Evolutionary conservation across 179 eudicot genomes (phyloP), one percentile per base, ranked within the genome.

Genomic region (Beta corolliflora): DNA sequence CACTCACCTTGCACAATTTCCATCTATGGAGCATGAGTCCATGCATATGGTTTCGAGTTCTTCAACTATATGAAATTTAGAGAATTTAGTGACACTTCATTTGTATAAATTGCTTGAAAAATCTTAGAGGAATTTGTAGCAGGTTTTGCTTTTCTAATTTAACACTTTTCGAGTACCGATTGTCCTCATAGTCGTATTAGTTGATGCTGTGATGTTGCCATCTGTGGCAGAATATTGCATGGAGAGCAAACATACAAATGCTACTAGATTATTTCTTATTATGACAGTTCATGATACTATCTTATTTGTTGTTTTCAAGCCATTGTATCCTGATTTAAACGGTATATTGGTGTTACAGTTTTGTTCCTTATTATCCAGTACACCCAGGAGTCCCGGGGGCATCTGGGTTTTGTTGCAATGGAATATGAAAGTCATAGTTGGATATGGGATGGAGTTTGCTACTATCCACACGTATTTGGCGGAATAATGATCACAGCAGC

Each of bases 401-500:
- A 53, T 66, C 84, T 84, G 79, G 87, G 80, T 75, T 70, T 52
- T 73, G 21, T 76, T 21, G 64, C 48, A 73, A 82, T 95, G 99
- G 98, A 95, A n/a, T 91, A 88, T 23, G 92, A 89, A 48, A 89
- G 86, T 83, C 86, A 84, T 76, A 82, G 80, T 78, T 86, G 91
- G 89, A 87, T 88, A 68, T 89, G 94, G 97, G 93, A 94, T 52
- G 97, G 96, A 81, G 88, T 86, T 63, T 90, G 87, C 88, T 89
- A 88, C 87, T 89, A 87, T 81, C 95, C 99, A n/a, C 98, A 91
- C 75, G 85, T 95, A 15, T 90, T 95, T 75, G 99, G 97, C 63
- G 98, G 91, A 67, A 83, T 95, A 78, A 92, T 95, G 98, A 85
- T 95, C 68, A 92, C 95, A 12, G 97, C 92, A 12, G 95, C 98